Percentiles rank a stretch among this genome's conserved stretches.
Conservation (phyloP, 106 monocot species). For the Acanthochlamys bracteata region DNA sequence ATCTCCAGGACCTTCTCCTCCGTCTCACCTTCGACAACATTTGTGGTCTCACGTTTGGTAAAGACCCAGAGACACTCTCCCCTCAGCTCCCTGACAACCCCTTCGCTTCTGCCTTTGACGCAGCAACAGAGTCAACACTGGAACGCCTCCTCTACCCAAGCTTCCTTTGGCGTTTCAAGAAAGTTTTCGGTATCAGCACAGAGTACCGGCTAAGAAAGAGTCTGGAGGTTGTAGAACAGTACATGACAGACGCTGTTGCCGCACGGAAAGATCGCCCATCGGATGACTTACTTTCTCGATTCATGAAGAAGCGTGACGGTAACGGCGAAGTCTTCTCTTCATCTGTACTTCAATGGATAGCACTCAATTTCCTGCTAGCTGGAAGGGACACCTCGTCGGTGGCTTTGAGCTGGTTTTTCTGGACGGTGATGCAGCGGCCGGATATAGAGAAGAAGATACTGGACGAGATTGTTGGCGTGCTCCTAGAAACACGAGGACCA, state of each 20-base stretch:
- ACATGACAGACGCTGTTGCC: slow-evolving; percentile 57
- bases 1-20: slow-evolving; percentile 76
- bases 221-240: slow-evolving; percentile 46
- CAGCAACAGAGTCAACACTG: slow-evolving; percentile 68
- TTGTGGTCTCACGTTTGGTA: slow-evolving; percentile 83
- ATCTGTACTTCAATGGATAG: slow-evolving; percentile 61
- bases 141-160: slow-evolving; percentile 68
- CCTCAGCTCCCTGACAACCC: slow-evolving; percentile 68
- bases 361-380: slow-evolving; percentile 80
- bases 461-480: slow-evolving; percentile 45
- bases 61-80: slow-evolving; percentile 74
- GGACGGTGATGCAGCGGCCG: slow-evolving; percentile 43
- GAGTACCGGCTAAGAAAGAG: slow-evolving; percentile 47
- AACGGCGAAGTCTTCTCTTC: slow-evolving; percentile 48
- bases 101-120: slow-evolving; percentile 68
- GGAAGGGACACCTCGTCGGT: slow-evolving; percentile 90
- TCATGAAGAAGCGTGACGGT: slow-evolving; percentile 64
- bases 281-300: slow-evolving; percentile 80
- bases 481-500: slow-evolving; percentile 41
- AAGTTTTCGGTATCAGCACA: slow-evolving; percentile 44
- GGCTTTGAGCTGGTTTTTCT: slow-evolving; percentile 94
- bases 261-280: slow-evolving; percentile 39
- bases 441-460: slow-evolving; percentile 55
- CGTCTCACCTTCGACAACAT: slow-evolving; percentile 90
- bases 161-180: slow-evolving; percentile 76